A percentile compares a stretch with the other conserved stretches of the same genome.
phyloP scores from a whole-genome alignment of 83 land plant species.

The Larix sibirica region DNA sequence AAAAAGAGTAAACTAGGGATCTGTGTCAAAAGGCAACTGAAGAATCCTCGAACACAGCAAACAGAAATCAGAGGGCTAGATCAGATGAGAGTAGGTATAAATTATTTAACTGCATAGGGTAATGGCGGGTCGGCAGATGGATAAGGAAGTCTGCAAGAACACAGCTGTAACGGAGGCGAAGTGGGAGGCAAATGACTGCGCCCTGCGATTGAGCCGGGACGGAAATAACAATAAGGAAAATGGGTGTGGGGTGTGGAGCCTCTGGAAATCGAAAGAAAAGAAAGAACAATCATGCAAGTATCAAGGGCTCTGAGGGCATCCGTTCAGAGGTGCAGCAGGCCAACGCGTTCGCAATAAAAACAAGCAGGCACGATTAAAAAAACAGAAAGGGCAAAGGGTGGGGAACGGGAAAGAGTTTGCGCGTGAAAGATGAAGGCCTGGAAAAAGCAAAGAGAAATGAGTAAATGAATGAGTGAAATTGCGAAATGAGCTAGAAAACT shows the following conservation, averaged over 20 bases:
- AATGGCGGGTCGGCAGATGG: background rate
- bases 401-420: conserved; percentile 4
- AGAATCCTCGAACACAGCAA: background rate
- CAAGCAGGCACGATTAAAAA: background rate
- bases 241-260: background rate
- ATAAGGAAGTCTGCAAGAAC: background rate
- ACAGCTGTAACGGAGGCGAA: conserved; percentile 13
- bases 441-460: background rate
- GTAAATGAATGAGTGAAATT: conserved; percentile 10
- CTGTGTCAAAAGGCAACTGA: conserved; percentile 7
- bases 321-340: background rate
- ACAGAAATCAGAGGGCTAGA: background rate
- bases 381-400: background rate
- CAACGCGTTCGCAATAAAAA: background rate
- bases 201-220: background rate
- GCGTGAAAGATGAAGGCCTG: conserved; percentile 12
- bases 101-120: background rate
- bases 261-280: background rate
- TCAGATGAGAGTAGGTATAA: background rate
- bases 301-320: background rate
- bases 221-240: background rate
- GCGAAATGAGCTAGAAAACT: background rate
- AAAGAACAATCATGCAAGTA: background rate
- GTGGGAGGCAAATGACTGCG: conserved; percentile 19
- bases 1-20: background rate